Evolutionary conservation across 306 rosid genomes (phyloP), one percentile per base, ranked within the genome.

Genomic region (Cercis canadensis): DNA sequence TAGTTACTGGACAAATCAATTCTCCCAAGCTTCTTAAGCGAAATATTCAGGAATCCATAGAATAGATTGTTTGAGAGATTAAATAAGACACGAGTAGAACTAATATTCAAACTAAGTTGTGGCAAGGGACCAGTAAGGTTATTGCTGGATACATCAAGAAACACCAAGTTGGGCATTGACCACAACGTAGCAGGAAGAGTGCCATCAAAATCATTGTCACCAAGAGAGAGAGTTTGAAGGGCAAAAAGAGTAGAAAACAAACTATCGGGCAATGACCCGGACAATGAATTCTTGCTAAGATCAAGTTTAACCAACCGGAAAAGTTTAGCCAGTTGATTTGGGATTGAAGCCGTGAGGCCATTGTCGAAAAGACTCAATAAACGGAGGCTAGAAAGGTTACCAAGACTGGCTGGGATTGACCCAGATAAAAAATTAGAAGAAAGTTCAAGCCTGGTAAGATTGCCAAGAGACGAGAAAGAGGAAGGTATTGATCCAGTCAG

Each of bases 1-100:
- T 80, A 91, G 78, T 95, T 95, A 58, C 82, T 45, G 19, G 96
- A 87, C 60, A 95, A 79, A 85, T 95, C 96, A 31, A 91, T 67
- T 17, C 16, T 76, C 44, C 73, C 33, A 69, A 62, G 69, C 66
- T 61, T 80, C 57, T 34, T 29, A 14, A 77, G 39, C 0, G 83
- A 76, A 51, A 32, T 53, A 80, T 76, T 81, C 72, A 91, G 59
- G 65, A 21, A 41, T 67, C 97, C 99, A 49, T 86, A 87, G 37
- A 95, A 87, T 17, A 80, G 31, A 80, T 95, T 95, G 80, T 83
- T 66, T 45, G 97, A 89, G 75, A 95, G 79, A 69, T 86, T 85
- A 84, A 89, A 78, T 49, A 56, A 63, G 14, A 72, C 82, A 51
- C 68, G 71, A 11, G 64, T 12, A 58, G 75, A 62, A 45, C 32